These are phyloP conservation scores for Kwoniella shandongensis DNA, from an alignment of 768 basidiomycete species.

Conservation along the genomic window DNA sequence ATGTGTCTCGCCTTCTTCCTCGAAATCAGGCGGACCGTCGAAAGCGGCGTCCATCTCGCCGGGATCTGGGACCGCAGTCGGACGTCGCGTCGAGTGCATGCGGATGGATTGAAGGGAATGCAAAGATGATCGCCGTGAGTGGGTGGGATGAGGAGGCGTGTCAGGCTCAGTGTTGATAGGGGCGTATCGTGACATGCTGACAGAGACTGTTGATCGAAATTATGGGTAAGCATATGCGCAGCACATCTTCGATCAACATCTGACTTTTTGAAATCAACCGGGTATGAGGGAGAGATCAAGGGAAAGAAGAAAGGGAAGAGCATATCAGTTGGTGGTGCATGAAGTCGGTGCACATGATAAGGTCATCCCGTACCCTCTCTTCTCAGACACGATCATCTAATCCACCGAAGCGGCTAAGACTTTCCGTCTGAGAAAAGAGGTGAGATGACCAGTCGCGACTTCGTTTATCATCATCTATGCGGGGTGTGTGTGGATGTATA, in stretches of 20 bases:
- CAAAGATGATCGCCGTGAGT: conserved; percentile 33
- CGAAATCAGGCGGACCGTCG: conserved; percentile 68
- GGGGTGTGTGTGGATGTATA: neutral
- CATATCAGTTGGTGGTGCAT: conserved; percentile 46
- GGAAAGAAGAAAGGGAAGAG: conserved; percentile 9
- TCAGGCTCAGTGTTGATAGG: conserved; percentile 19
- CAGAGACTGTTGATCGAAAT: neutral
- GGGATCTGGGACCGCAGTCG: conserved; percentile 37
- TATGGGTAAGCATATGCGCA: no score
- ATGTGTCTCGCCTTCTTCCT: conserved; percentile 34
- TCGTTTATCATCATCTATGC: conserved; percentile 38
- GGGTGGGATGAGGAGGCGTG: conserved; percentile 13
- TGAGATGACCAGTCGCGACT: conserved; percentile 34
- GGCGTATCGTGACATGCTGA: conserved; percentile 28
- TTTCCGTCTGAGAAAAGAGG: conserved; percentile 8
- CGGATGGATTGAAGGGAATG: conserved; percentile 34
- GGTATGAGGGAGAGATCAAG: conserved; percentile 2
- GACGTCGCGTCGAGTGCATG: conserved; percentile 7
- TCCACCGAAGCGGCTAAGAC: neutral
- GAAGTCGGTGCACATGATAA: conserved; percentile 41
- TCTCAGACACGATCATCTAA: conserved; percentile 6
- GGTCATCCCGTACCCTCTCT: conserved; percentile 3
- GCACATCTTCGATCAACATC: neutral
- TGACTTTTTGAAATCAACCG: neutral
- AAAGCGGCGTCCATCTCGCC: conserved; percentile 76